phyloP scores from a whole-genome alignment of 2,329 filamentous ascomycete species.

The Orbilia quercus region DNA sequence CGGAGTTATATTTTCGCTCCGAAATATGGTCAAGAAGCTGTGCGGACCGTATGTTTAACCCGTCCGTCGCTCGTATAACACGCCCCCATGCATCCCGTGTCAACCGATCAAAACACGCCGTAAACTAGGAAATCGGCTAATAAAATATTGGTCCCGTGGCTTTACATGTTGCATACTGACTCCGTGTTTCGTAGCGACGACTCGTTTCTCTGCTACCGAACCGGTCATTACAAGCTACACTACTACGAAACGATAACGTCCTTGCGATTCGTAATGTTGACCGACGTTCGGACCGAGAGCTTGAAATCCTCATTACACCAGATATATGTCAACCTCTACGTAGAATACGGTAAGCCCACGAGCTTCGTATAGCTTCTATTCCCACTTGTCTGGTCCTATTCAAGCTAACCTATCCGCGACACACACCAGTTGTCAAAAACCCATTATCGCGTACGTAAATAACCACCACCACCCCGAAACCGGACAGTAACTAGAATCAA shows the following conservation, averaged over 20 bases:
- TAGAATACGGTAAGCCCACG: slow-evolving; percentile 80
- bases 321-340: slow-evolving; percentile 98
- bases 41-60: slow-evolving; percentile 59
- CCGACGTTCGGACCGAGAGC: slow-evolving; percentile 86
- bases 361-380: background rate
- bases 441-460: slow-evolving; percentile 68
- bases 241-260: slow-evolving; percentile 98
- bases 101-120: background rate
- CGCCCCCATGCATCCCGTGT: too few relatives aligned
- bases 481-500: too few relatives aligned
- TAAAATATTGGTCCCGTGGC: too few relatives aligned
- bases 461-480: too few relatives aligned
- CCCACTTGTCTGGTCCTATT: background rate
- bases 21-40: slow-evolving; percentile 97
- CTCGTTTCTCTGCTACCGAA: slow-evolving; percentile 92
- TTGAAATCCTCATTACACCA: slow-evolving; percentile 96
- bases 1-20: slow-evolving; percentile 92
- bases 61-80: too few relatives aligned
- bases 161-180: background rate
- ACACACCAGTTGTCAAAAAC: slow-evolving; percentile 81
- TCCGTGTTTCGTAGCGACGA: slow-evolving; percentile 54
- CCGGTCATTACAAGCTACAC: slow-evolving; percentile 95
- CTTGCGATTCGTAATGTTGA: slow-evolving; percentile 96
- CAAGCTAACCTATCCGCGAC: background rate
- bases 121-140: background rate